Evolutionary conservation across 176 grass and related monocot genomes (phyloP).

Genomic region (Ampelocalamus luodianensis): DNA sequence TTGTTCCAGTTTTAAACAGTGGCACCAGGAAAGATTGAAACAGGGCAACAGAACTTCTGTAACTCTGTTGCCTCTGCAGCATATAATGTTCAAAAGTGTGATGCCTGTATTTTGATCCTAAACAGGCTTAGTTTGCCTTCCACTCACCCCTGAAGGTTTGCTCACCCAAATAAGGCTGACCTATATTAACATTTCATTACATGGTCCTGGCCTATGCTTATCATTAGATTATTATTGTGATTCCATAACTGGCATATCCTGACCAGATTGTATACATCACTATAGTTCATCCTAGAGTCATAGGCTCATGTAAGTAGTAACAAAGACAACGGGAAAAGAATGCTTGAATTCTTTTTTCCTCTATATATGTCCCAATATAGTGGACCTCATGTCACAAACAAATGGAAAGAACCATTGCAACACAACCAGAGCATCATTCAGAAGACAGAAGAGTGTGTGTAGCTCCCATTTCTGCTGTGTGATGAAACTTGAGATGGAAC

Average conservation of each 20-base stretch:
- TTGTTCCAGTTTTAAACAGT: conserved; percentile 22
- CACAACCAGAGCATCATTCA: not conserved
- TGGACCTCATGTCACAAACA: conserved; percentile 28
- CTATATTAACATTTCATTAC: conserved; percentile 34
- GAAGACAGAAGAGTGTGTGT: conserved; percentile 10
- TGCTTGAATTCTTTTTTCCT: conserved; percentile 5
- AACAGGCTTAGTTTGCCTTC: conserved; percentile 42
- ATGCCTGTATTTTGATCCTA: conserved; percentile 41
- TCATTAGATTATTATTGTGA: conserved; percentile 25
- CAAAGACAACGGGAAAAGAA: not conserved
- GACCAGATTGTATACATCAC: conserved; percentile 22
- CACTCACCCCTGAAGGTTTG: conserved; percentile 42
- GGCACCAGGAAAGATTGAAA: conserved; percentile 28
- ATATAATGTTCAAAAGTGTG: conserved; percentile 32
- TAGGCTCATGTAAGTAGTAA: conserved; percentile 35
- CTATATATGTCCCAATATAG: not conserved
- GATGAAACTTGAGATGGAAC: conserved; percentile 29
- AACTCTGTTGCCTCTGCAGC: conserved; percentile 38
- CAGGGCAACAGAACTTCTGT: conserved; percentile 48
- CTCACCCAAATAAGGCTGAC: not conserved
- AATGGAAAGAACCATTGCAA: not conserved
- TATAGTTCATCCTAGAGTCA: conserved; percentile 34
- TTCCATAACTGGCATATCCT: conserved; percentile 29
- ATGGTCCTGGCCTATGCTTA: conserved; percentile 26
- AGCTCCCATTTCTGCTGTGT: not conserved